These are phyloP conservation scores for Zoysia pacifica DNA, from an alignment of 176 grass and related monocot species.

Conservation along the genomic window DNA sequence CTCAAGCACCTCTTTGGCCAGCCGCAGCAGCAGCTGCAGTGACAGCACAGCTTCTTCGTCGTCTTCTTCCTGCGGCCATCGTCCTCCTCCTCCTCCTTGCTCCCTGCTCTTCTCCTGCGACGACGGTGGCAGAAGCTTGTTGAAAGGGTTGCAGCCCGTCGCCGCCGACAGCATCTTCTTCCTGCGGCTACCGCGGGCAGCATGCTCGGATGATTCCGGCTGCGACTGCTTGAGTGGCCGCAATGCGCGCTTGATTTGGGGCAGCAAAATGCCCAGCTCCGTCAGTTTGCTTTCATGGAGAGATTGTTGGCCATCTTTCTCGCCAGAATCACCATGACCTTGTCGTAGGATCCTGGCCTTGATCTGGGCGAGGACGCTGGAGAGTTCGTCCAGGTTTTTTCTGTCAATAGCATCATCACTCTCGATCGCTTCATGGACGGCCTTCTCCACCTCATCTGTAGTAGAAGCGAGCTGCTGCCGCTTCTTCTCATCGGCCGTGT, in stretches of 20 bases:
- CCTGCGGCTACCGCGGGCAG: neutral
- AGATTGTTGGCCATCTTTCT: neutral
- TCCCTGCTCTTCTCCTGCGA: neutral
- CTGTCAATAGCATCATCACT: neutral
- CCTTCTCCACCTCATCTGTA: neutral
- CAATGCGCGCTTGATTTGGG: neutral
- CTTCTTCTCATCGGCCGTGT: neutral
- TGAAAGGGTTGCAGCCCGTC: conserved; percentile 41
- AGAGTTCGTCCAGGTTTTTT: neutral
- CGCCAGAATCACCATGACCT: neutral
- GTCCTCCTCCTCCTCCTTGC: neutral
- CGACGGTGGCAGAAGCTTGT: neutral
- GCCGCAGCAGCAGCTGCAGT: conserved; percentile 23
- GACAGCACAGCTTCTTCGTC: neutral
- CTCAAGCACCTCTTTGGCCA: conserved; percentile 1
- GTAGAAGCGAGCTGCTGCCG: neutral
- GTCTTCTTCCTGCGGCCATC: neutral
- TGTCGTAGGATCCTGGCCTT: neutral
- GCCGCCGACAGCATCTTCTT: neutral
- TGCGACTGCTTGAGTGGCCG: neutral
- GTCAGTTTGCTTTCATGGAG: neutral
- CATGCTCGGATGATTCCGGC: neutral
- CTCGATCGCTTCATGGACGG: neutral
- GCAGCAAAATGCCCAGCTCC: conserved; percentile 9
- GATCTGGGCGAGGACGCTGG: neutral